Conservation (phyloP, 441 rosid genomes). For the Pelargonium citronellum region DNA sequence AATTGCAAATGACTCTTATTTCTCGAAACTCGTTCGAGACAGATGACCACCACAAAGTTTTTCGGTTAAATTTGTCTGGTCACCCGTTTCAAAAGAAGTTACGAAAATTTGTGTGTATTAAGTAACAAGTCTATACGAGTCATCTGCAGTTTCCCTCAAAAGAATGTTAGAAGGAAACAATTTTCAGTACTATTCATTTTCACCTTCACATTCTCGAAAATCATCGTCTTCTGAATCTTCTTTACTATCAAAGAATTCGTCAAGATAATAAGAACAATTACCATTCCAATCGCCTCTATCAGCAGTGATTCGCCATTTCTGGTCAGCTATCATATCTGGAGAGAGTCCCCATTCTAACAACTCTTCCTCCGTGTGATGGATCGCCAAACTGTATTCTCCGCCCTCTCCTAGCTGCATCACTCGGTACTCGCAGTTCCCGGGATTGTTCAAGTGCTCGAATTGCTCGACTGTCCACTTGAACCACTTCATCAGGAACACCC, state of each 20-base stretch:
- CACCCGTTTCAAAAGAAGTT: no score
- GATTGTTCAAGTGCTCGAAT: slow-evolving; percentile 67
- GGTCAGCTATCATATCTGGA: slow-evolving; percentile 76
- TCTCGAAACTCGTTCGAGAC: no score
- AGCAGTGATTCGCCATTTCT: slow-evolving; percentile 60
- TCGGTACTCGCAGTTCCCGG: slow-evolving; percentile 60
- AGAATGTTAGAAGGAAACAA: no score
- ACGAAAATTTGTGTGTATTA: no score
- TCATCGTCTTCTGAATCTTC: slow-evolving; percentile 29
- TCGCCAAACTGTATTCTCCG: slow-evolving; percentile 80
- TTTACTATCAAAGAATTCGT: slow-evolving; percentile 54
- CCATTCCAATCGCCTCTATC: slow-evolving; percentile 60
- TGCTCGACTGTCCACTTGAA: slow-evolving; percentile 94
- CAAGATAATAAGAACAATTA: slow-evolving; percentile 60
- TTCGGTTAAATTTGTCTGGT: no score
- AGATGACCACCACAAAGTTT: no score
- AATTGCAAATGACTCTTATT: no score
- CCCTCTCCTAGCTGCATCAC: slow-evolving; percentile 78
- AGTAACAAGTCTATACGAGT: no score
- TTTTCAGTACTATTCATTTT: not conserved
- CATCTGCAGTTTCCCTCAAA: no score
- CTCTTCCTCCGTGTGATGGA: slow-evolving; percentile 78
- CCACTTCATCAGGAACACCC: slow-evolving; percentile 97
- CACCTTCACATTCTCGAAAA: not conserved
- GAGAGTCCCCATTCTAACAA: slow-evolving; percentile 74